Percentiles rank a stretch among this genome's conserved stretches.
Conservation (phyloP, 495 filamentous ascomycete species). For the Tricharina praecox region DNA sequence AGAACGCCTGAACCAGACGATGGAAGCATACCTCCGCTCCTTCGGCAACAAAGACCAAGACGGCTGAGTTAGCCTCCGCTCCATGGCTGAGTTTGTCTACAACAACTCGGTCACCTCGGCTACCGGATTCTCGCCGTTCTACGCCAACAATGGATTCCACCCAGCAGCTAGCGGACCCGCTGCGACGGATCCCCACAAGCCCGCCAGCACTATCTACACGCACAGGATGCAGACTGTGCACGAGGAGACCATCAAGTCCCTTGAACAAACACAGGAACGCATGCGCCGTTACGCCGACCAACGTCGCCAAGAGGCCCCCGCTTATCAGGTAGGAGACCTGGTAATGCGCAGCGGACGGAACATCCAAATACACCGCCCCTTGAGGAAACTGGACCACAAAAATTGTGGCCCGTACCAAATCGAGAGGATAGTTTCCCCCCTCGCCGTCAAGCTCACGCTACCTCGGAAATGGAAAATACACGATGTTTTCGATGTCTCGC, state of each 20-base stretch:
- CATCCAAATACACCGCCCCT: not conserved
- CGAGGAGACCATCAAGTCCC: not conserved
- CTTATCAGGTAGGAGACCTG: not conserved
- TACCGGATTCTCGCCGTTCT: not conserved
- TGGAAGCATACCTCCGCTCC: not conserved
- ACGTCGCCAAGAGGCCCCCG: not conserved
- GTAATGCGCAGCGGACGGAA: not conserved
- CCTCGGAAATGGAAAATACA: constrained; percentile 11
- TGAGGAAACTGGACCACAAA: constrained; percentile 4
- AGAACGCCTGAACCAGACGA: not conserved
- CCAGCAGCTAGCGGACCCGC: not conserved
- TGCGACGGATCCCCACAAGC: not conserved
- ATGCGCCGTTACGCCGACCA: not conserved
- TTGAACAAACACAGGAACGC: not conserved
- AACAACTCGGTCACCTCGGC: not conserved
- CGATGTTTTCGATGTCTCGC: constrained; percentile 10
- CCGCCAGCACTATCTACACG: not conserved
- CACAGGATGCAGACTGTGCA: not conserved
- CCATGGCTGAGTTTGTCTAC: constrained; percentile 5
- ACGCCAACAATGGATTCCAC: constrained; percentile 5
- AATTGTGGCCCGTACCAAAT: constrained; percentile 1
- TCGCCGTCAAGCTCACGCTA: not conserved
- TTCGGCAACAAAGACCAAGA: constrained; percentile 7
- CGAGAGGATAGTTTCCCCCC: not conserved
- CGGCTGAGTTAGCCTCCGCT: not conserved